Evolutionary conservation across 345 rosid species (phyloP).

Genomic region (Brassica incana): DNA sequence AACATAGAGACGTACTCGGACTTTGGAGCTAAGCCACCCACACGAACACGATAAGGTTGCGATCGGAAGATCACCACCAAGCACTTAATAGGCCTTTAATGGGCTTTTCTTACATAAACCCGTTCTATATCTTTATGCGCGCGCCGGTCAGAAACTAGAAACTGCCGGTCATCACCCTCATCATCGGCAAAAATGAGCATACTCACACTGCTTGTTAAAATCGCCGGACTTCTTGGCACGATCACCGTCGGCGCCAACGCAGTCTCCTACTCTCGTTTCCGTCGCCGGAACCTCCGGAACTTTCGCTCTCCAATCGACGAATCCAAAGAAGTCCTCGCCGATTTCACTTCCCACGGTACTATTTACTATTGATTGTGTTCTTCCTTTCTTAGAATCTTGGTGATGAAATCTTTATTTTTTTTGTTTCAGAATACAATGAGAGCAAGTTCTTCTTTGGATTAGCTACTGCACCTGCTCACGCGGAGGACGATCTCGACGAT

Average conservation of each 20-base stretch:
- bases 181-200: constrained; percentile 43
- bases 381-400: not conserved
- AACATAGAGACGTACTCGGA: constrained; percentile 23
- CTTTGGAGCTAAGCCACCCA: constrained; percentile 16
- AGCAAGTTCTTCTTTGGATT: constrained; percentile 83
- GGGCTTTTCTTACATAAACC: constrained; percentile 19
- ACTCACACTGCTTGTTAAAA: constrained; percentile 50
- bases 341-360: constrained; percentile 47
- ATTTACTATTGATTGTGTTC: not conserved
- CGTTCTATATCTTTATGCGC: not conserved
- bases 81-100: constrained; percentile 30
- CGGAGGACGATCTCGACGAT: constrained; percentile 85
- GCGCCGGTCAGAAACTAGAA: constrained; percentile 2
- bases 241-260: constrained; percentile 74
- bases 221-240: constrained; percentile 67
- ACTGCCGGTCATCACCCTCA: not conserved
- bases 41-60: constrained; percentile 33
- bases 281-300: constrained; percentile 52
- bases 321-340: constrained; percentile 69
- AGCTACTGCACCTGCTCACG: constrained; percentile 98
- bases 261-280: constrained; percentile 68
- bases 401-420: not conserved
- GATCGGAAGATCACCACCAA: constrained; percentile 3
- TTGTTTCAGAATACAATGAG: constrained; percentile 36
- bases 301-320: constrained; percentile 78